Percentiles rank a stretch among this genome's conserved stretches.
These are phyloP conservation scores for Dryadomyces quercus-mongolicae DNA, from an alignment of 2,329 filamentous ascomycete genomes.

Conservation along the genomic window DNA sequence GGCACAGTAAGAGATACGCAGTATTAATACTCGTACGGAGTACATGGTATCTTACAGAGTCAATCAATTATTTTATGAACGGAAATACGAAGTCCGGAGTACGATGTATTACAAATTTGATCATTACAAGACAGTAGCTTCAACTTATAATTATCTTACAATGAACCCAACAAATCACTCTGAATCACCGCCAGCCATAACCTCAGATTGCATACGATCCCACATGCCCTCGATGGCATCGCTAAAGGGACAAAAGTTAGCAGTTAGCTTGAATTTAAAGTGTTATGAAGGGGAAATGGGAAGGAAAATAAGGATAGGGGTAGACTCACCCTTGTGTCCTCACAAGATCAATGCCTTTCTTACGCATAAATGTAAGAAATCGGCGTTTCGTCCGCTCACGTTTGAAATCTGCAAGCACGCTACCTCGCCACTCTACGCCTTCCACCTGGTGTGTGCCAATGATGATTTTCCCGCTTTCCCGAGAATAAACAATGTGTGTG, in stretches of 20 bases:
- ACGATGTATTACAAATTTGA: too few relatives aligned
- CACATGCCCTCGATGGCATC: slow-evolving; percentile 25
- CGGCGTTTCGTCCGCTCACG: slow-evolving; percentile 38
- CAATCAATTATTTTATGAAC: too few relatives aligned
- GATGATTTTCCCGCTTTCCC: slow-evolving; percentile 27
- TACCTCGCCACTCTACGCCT: slow-evolving; percentile 24
- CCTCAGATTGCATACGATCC: slow-evolving; percentile 22
- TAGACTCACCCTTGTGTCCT: slow-evolving; percentile 28
- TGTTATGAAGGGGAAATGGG: too few relatives aligned
- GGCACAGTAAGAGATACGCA: neutral
- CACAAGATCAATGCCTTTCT: slow-evolving; percentile 28
- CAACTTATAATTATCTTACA: neutral
- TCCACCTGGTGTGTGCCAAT: slow-evolving; percentile 23
- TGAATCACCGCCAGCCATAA: slow-evolving; percentile 16
- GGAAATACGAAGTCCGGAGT: too few relatives aligned
- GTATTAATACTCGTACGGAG: too few relatives aligned
- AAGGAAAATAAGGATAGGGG: neutral
- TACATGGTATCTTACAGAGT: too few relatives aligned
- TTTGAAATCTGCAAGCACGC: slow-evolving; percentile 40
- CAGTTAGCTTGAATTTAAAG: neutral
- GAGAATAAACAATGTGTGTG: slow-evolving; percentile 30
- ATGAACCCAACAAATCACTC: slow-evolving; percentile 3
- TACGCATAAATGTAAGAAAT: slow-evolving; percentile 34
- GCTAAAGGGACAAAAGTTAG: slow-evolving; percentile 12
- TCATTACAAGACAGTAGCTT: too few relatives aligned